Percentiles rank a stretch among this genome's conserved stretches.
Conservation (phyloP, 331 rosid species). For the Telfairia occidentalis region DNA sequence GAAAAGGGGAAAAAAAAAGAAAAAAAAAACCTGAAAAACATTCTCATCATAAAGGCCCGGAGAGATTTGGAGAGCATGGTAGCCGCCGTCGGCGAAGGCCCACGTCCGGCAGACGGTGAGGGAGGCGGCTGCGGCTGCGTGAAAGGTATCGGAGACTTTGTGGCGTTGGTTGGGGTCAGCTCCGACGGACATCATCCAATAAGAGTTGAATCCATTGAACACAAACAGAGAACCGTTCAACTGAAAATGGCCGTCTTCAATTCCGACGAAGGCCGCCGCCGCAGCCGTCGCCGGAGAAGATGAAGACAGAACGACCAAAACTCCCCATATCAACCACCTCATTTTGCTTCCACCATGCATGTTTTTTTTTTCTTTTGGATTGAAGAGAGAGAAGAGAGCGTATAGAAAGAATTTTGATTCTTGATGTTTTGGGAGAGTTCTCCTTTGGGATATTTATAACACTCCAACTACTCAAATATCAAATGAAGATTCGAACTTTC, state of each 20-base stretch:
- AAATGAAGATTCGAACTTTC: too few relatives aligned
- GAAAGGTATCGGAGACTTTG: constrained; percentile 53
- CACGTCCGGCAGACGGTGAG: constrained; percentile 73
- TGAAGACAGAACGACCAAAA: background rate
- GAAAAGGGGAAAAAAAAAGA: constrained; percentile 8
- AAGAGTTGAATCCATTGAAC: constrained; percentile 79
- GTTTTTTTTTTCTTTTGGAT: too few relatives aligned
- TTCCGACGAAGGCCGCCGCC: constrained; percentile 28
- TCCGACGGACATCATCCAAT: constrained; percentile 75
- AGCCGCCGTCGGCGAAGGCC: constrained; percentile 90
- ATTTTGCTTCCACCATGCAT: background rate
- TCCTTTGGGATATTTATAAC: background rate
- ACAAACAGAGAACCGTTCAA: constrained; percentile 61
- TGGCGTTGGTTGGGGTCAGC: constrained; percentile 60
- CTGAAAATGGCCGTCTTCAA: constrained; percentile 48
- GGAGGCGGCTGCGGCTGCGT: constrained; percentile 45
- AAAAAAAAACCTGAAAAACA: constrained; percentile 49
- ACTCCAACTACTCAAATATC: too few relatives aligned
- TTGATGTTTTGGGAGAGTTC: background rate
- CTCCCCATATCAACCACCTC: background rate
- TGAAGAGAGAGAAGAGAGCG: too few relatives aligned
- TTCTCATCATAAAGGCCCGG: constrained; percentile 81
- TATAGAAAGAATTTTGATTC: too few relatives aligned
- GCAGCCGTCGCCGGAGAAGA: background rate
- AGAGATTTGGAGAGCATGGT: constrained; percentile 54